phyloP scores from a whole-genome alignment of 2,329 filamentous ascomycete genomes.

The Lachnellula suecica region DNA sequence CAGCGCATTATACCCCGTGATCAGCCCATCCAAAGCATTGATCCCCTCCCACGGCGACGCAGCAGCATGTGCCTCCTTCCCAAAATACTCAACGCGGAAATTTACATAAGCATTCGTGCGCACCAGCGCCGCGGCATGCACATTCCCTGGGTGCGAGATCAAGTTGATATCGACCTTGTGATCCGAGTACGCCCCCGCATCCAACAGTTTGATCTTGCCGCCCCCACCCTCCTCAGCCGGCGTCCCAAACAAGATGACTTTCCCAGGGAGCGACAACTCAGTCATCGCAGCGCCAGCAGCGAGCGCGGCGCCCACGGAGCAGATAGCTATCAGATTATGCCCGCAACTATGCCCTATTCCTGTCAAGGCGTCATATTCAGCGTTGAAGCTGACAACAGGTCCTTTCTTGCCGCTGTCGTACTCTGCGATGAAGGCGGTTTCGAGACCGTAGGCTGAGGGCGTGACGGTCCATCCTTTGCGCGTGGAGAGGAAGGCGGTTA shows the following conservation, averaged over 20 bases:
- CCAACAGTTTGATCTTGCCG: constrained; percentile 44
- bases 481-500: constrained; percentile 46
- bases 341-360: constrained; percentile 42
- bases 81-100: constrained; percentile 52
- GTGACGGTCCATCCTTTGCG: constrained; percentile 49
- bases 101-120: constrained; percentile 50
- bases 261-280: constrained; percentile 23
- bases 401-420: constrained; percentile 43
- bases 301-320: constrained; percentile 37
- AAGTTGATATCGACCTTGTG: constrained; percentile 35
- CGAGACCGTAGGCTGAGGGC: constrained; percentile 49
- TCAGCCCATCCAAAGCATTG: constrained; percentile 40
- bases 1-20: constrained; percentile 35
- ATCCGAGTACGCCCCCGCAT: constrained; percentile 43
- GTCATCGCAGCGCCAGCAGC: constrained; percentile 29
- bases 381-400: constrained; percentile 41
- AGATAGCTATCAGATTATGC: constrained; percentile 43
- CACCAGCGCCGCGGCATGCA: constrained; percentile 46
- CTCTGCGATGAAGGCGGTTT: constrained; percentile 50
- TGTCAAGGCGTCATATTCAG: constrained; percentile 47
- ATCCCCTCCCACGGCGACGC: constrained; percentile 38
- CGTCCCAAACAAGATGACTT: constrained; percentile 31
- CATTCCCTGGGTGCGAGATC: constrained; percentile 38
- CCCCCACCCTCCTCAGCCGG: constrained; percentile 30
- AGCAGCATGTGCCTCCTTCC: constrained; percentile 47